Evolutionary conservation across 2,329 filamentous ascomycete species (phyloP).

Genomic region (Nigrospora osmanthi): DNA sequence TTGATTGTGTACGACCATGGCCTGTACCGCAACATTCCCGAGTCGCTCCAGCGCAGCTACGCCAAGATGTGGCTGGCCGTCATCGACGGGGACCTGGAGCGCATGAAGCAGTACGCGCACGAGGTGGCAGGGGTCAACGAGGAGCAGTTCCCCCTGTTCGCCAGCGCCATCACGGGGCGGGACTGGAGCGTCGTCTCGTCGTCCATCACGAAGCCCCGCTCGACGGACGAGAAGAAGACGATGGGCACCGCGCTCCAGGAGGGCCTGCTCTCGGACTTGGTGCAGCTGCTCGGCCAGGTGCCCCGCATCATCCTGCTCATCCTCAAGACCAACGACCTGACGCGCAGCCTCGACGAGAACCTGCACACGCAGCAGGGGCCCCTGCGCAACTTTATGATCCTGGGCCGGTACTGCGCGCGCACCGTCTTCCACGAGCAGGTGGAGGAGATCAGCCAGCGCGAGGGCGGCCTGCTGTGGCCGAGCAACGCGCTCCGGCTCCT

Average conservation of each 20-base stretch:
- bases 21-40: slow-evolving; percentile 86
- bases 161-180: slow-evolving; percentile 88
- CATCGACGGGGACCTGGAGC: slow-evolving; percentile 75
- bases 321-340: slow-evolving; percentile 95
- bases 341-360: slow-evolving; percentile 86
- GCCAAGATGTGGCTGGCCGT: slow-evolving; percentile 97
- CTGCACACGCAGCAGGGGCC: slow-evolving; percentile 66
- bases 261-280: slow-evolving; percentile 79
- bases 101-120: slow-evolving; percentile 82
- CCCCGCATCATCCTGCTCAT: slow-evolving; percentile 90
- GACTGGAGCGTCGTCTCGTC: slow-evolving; percentile 73
- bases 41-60: slow-evolving; percentile 71
- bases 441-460: slow-evolving; percentile 40
- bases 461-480: slow-evolving; percentile 51
- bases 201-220: slow-evolving; percentile 51
- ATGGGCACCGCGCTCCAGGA: slow-evolving; percentile 81
- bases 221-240: slow-evolving; percentile 72
- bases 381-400: slow-evolving; percentile 58
- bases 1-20: slow-evolving; percentile 96
- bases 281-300: slow-evolving; percentile 80
- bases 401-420: slow-evolving; percentile 59
- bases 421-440: slow-evolving; percentile 60
- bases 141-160: slow-evolving; percentile 89
- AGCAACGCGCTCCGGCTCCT: slow-evolving; percentile 45
- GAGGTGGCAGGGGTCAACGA: slow-evolving; percentile 86